Base-by-base conservation (phyloP, 2,329 filamentous ascomycete species). In the Chrysoporthe puriensis region DNA sequence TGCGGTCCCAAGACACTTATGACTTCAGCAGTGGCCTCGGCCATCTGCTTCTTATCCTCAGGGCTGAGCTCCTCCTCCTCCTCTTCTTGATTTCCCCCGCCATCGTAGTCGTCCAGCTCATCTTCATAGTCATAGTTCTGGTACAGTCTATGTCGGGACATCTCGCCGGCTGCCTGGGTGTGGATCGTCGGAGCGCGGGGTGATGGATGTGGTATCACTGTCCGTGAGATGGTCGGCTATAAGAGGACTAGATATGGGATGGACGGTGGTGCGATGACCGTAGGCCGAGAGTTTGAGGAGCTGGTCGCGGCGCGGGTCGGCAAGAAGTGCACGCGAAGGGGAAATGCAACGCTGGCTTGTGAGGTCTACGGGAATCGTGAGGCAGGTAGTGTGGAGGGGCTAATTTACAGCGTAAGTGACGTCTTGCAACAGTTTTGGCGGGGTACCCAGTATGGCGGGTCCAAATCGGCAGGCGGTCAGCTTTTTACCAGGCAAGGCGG, bases 21-120 rank as follows among this genome's bases (percentile, higher is more conserved):
- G 46, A 96, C 91, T 71, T 90, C 84, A 50, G 84, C 82, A 0
- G 90, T 93, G 62, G 89, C 90, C 50, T 86, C 78, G 50, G 85
- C 84, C 85, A 96, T 86, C 14, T 79, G 77, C 9, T 74, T 77
- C 52, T 77, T 78, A 70, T 86, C 84, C 71, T 86, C 84, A 1
- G 79, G 75, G 63, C 80, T 84, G 56, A 85, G 75, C 71, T 84
- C 77, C 68, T 82, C 81, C 18, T 80, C 81, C 58, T 82, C 79
- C 18, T 79, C 83, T 16, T 80, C 81, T 6, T 82, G 81, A 50
- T 82, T 79, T 1, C 75, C 79, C 32, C 73, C 77, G 7, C 77
- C 80, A 50, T 86, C 84, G 66, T 80, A 86, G 69, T 86, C 82
- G 66, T 85, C 80, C 65, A 86, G 76, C 44, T 84, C 84, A 18